Percentiles rank a stretch among this genome's conserved stretches.
Conservation (phyloP, 345 rosid species). For the Aquilaria malaccensis region DNA sequence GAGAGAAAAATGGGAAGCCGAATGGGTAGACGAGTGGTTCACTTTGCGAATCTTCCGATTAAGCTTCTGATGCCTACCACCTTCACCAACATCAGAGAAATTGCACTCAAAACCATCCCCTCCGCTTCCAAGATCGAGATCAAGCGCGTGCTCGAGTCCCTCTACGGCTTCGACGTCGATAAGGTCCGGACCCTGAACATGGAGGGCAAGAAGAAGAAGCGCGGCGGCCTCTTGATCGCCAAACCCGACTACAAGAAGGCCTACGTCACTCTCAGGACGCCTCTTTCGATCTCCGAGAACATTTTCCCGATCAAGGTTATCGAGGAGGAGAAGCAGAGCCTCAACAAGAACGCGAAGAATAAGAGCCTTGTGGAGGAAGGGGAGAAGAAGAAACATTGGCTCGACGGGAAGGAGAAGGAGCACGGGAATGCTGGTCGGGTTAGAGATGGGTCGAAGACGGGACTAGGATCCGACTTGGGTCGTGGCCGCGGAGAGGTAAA, state of each 20-base stretch:
- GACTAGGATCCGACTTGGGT: constrained; percentile 7
- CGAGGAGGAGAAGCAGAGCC: constrained; percentile 58
- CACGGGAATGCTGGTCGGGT: neutral
- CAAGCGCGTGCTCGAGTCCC: constrained; percentile 89
- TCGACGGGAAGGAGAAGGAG: constrained; percentile 40
- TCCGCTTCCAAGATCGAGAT: constrained; percentile 91
- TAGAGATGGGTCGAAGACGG: constrained; percentile 14
- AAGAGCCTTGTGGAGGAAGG: constrained; percentile 67
- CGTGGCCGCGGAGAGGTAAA: constrained; percentile 25
- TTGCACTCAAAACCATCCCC: constrained; percentile 73
- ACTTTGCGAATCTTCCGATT: constrained; percentile 80
- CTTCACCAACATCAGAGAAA: constrained; percentile 56
- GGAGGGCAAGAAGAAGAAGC: constrained; percentile 91
- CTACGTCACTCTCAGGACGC: constrained; percentile 54
- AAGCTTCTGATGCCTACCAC: constrained; percentile 68
- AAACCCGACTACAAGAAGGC: constrained; percentile 94
- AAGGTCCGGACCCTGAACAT: constrained; percentile 86
- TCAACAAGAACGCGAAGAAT: constrained; percentile 45
- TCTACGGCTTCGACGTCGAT: constrained; percentile 83
- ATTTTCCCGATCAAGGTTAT: constrained; percentile 51
- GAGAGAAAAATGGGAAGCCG: constrained; percentile 49
- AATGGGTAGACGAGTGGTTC: constrained; percentile 67
- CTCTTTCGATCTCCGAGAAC: constrained; percentile 61
- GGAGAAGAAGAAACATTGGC: constrained; percentile 74
- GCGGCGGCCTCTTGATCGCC: constrained; percentile 66